These are phyloP conservation scores for Hypoxylon trugodes DNA, from an alignment of 495 filamentous ascomycete genomes.

Conservation along the genomic window DNA sequence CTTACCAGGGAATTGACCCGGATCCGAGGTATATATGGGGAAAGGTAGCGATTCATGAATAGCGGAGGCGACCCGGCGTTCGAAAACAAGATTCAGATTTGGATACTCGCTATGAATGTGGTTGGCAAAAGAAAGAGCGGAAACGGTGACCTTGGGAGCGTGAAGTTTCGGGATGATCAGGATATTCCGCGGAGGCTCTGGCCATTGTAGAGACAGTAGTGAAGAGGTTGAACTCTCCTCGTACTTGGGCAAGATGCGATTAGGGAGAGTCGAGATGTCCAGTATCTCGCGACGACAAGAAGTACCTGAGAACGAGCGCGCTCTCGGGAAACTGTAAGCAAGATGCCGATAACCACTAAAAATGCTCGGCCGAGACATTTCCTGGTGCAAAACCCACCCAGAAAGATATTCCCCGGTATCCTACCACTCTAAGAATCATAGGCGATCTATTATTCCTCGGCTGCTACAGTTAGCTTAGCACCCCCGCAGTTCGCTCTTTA, in stretches of 20 bases:
- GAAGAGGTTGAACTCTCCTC: slow-evolving; percentile 56
- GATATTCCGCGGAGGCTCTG: slow-evolving; percentile 85
- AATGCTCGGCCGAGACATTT: slow-evolving; percentile 17
- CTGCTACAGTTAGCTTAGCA: neutral
- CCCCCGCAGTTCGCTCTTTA: neutral
- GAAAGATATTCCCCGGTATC: no score
- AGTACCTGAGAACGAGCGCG: slow-evolving; percentile 58
- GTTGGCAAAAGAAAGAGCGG: slow-evolving; percentile 80
- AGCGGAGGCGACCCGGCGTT: slow-evolving; percentile 73
- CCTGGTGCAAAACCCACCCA: no score
- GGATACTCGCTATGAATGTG: slow-evolving; percentile 85
- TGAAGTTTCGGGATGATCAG: slow-evolving; percentile 88
- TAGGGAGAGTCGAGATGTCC: slow-evolving; percentile 59
- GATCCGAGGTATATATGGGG: slow-evolving; percentile 74
- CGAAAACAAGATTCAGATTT: slow-evolving; percentile 81
- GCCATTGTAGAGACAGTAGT: slow-evolving; percentile 88
- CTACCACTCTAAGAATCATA: no score
- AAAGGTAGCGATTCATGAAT: slow-evolving; percentile 78
- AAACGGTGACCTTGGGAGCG: slow-evolving; percentile 72
- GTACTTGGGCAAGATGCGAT: slow-evolving; percentile 62
- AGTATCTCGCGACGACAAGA: slow-evolving; percentile 54
- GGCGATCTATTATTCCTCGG: neutral
- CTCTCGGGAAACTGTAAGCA: neutral
- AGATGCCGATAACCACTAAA: slow-evolving; percentile 1
- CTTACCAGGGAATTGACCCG: slow-evolving; percentile 65